Percentiles rank a stretch among this genome's conserved stretches.
These are phyloP conservation scores for Fennellomyces sp. DNA, from an alignment of 371 early-diverging fungal species.

Conservation along the genomic window DNA sequence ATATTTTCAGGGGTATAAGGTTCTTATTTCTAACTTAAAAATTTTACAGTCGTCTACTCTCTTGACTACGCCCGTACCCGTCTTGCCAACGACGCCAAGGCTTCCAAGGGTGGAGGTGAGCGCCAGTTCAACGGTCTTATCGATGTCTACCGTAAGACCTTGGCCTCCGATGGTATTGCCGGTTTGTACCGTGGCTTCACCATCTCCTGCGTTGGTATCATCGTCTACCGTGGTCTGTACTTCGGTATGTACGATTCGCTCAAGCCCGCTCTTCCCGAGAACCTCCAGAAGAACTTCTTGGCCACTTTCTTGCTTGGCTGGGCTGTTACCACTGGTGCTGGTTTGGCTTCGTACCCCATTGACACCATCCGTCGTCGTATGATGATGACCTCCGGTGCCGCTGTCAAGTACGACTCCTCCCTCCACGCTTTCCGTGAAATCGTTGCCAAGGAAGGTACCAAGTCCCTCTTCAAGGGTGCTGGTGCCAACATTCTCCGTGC, in stretches of 20 bases:
- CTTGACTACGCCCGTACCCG: slow-evolving; percentile 89
- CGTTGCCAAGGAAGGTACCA: slow-evolving; percentile 70
- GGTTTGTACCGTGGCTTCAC: slow-evolving; percentile 87
- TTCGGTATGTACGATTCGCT: slow-evolving; percentile 83
- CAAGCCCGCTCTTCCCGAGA: slow-evolving; percentile 69
- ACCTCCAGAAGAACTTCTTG: slow-evolving; percentile 58
- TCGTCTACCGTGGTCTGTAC: slow-evolving; percentile 83
- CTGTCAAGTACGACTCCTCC: slow-evolving; percentile 77
- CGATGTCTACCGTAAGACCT: slow-evolving; percentile 76
- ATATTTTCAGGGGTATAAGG: background rate
- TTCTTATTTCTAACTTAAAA: background rate
- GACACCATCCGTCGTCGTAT: slow-evolving; percentile 91
- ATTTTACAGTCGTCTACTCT: slow-evolving; percentile 63
- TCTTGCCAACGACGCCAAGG: slow-evolving; percentile 80
- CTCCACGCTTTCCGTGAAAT: slow-evolving; percentile 72
- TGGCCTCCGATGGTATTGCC: slow-evolving; percentile 69
- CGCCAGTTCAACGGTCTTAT: slow-evolving; percentile 80
- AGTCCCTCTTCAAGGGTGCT: slow-evolving; percentile 85
- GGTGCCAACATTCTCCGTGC: slow-evolving; percentile 85
- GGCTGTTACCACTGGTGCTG: slow-evolving; percentile 75
- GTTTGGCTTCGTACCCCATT: slow-evolving; percentile 83
- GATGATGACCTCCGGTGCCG: slow-evolving; percentile 84
- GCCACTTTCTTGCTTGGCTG: slow-evolving; percentile 73
- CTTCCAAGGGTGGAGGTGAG: slow-evolving; percentile 65
- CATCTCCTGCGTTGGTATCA: slow-evolving; percentile 78